A percentile compares a stretch with the other conserved stretches of the same genome.
Conservation (phyloP, 768 basidiomycete genomes). For the Guyanaporus albipodus region DNA sequence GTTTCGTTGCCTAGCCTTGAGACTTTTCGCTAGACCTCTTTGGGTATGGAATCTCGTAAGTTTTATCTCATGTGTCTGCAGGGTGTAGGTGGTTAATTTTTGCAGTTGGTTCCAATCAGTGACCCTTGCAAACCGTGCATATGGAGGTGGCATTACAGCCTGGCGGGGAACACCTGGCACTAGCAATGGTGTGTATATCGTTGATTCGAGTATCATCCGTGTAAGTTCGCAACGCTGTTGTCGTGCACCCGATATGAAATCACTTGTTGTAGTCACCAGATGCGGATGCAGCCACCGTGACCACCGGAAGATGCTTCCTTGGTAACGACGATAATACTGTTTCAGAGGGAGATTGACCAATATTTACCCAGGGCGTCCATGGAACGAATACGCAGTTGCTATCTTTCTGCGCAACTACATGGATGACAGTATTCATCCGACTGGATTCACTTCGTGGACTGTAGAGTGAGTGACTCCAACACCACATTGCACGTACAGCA, state of each 20-base stretch:
- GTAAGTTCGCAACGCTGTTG: slow-evolving; percentile 31
- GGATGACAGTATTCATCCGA: slow-evolving; percentile 51
- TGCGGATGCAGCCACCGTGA: slow-evolving; percentile 47
- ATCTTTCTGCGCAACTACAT: slow-evolving; percentile 54
- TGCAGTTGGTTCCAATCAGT: slow-evolving; percentile 57
- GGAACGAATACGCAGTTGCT: slow-evolving; percentile 56
- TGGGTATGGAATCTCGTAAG: slow-evolving; percentile 11
- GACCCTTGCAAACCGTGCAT: slow-evolving; percentile 57
- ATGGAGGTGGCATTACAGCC: slow-evolving; percentile 61
- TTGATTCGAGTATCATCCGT: slow-evolving; percentile 51
- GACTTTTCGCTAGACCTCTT: slow-evolving; percentile 8
- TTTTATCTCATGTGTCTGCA: background rate
- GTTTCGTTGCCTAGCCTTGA: background rate
- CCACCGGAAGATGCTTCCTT: slow-evolving; percentile 45
- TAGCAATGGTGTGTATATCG: slow-evolving; percentile 51
- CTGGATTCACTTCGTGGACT: slow-evolving; percentile 48
- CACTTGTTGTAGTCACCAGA: slow-evolving; percentile 47
- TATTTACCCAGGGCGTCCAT: slow-evolving; percentile 41
- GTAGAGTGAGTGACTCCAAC: slow-evolving; percentile 15
- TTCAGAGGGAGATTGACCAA: background rate
- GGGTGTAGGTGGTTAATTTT: background rate
- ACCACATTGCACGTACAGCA: background rate
- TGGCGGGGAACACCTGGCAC: slow-evolving; percentile 50
- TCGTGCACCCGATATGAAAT: background rate
- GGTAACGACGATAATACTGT: slow-evolving; percentile 31